These are phyloP conservation scores for Lenwebbia sp. DNA, from an alignment of 345 rosid species.

Conservation along the genomic window DNA sequence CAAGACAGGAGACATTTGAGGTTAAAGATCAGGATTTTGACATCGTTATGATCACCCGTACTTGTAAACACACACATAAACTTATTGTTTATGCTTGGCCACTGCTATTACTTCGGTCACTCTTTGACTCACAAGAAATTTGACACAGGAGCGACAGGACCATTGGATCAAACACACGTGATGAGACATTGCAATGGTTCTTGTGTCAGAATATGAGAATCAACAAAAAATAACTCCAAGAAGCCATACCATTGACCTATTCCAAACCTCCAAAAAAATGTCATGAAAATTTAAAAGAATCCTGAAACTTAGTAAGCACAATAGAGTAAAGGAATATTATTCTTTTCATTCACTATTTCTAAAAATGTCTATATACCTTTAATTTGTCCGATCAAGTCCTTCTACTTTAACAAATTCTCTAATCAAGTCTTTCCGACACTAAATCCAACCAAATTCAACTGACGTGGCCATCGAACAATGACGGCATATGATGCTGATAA, in stretches of 20 bases:
- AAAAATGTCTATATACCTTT: neutral
- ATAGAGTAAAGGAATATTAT: neutral
- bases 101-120: neutral
- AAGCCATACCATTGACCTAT: neutral
- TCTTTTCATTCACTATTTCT: neutral
- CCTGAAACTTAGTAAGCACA: neutral
- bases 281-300: neutral
- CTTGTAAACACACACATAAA: neutral
- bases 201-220: neutral
- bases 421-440: neutral
- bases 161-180: neutral
- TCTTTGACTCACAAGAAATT: neutral
- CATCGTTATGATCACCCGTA: neutral
- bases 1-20: neutral
- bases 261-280: neutral
- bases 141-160: neutral
- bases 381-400: neutral
- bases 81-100: neutral
- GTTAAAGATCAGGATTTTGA: neutral
- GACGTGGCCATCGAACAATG: rapidly evolving
- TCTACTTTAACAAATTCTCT: neutral
- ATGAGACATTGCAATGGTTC: neutral
- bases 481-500: rapidly evolving
- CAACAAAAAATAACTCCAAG: neutral
- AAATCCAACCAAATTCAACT: neutral